Base-by-base conservation (phyloP, 2,329 filamentous ascomycete genomes). In the Trichophyton rubrum region DNA sequence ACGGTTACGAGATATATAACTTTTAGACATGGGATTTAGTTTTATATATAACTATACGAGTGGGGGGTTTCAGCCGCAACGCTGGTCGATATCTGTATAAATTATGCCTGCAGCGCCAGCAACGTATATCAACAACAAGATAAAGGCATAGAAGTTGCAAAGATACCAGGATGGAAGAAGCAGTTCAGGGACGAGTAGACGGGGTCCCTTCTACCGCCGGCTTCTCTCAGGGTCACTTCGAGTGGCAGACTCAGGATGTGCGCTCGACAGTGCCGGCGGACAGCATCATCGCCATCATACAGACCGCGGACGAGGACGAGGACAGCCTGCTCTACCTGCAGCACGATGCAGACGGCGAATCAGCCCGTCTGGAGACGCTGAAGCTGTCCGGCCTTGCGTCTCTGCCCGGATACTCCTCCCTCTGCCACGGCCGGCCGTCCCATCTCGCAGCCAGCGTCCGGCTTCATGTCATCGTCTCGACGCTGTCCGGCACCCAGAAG, bases 381-480 rank as follows among this genome's bases (percentile, higher is more conserved):
- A 55, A 35, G 5, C 24, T 55, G n/a, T 33, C 51, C 17, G 51
- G 30, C n/a, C 51, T 35, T 22, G 3, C 45, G 3, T 24, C 27
- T 13, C 1, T 27, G 27, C 11, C 27, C 30, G 20, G 30, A 35
- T 33, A 53, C 47, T 3, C 22, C 6, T n/a, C 5, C 15, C 5
- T 43, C 40, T 43, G n/a, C 40, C n/a, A 17, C 27, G n/a, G 27
- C 51, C 30, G 15, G 20, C 51, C 51, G 17, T 35, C 51, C 13
- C n/a, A 55, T 35, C 51, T 55, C 8, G 51, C 9, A 2, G 51
- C 40, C 6, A 22, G 64, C 58, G 62, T 77, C n/a, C 33, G 8
- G 33, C 33, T 38, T 11, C 80, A 88, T 66, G 76, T 90, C 17
- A 70, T 91, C 22, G 78, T 90, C 17, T 90, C 87, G 0, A 84